Conservation (phyloP, 495 filamentous ascomycete genomes). For the Podospora bellae-mahoneyi region DNA sequence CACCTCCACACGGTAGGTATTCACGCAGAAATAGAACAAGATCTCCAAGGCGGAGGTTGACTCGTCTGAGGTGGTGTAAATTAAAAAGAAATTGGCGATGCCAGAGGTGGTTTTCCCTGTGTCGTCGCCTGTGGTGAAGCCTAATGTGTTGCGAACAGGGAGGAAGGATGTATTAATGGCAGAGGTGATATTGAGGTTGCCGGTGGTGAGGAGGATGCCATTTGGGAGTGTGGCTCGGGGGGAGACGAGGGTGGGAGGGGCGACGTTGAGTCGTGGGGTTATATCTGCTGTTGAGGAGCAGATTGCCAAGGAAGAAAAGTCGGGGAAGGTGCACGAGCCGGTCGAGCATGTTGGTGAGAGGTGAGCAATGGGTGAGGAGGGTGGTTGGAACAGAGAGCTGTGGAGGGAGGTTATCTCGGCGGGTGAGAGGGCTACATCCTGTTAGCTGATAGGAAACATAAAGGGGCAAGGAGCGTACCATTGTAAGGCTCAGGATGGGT, state of each 20-base stretch:
- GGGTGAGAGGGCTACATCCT: conserved; percentile 21
- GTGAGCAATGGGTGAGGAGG: conserved; percentile 18
- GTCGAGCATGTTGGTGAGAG: conserved; percentile 38
- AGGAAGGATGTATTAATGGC: conserved; percentile 15
- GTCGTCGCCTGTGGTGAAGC: conserved; percentile 22
- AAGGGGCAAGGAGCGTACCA: conserved; percentile 25
- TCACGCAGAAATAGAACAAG: conserved; percentile 32
- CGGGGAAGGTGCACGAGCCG: conserved; percentile 43
- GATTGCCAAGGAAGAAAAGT: conserved; percentile 46
- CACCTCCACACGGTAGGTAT: conserved; percentile 25
- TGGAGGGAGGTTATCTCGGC: conserved; percentile 41
- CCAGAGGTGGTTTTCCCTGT: conserved; percentile 14
- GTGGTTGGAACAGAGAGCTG: conserved; percentile 39
- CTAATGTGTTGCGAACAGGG: conserved; percentile 20
- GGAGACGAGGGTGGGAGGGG: conserved; percentile 12
- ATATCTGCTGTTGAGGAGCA: conserved; percentile 43
- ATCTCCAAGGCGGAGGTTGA: conserved; percentile 27
- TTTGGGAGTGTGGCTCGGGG: conserved; percentile 25
- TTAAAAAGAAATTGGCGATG: conserved; percentile 27
- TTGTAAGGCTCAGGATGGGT: conserved; percentile 18
- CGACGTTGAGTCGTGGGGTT: conserved; percentile 25
- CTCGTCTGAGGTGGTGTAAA: conserved; percentile 26
- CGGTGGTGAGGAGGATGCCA: conserved; percentile 23
- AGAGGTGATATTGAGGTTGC: conserved; percentile 29
- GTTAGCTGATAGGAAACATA: conserved; percentile 13